phyloP scores from a whole-genome alignment of 805 yeast species.

The Middelhovenomyces tepae region DNA sequence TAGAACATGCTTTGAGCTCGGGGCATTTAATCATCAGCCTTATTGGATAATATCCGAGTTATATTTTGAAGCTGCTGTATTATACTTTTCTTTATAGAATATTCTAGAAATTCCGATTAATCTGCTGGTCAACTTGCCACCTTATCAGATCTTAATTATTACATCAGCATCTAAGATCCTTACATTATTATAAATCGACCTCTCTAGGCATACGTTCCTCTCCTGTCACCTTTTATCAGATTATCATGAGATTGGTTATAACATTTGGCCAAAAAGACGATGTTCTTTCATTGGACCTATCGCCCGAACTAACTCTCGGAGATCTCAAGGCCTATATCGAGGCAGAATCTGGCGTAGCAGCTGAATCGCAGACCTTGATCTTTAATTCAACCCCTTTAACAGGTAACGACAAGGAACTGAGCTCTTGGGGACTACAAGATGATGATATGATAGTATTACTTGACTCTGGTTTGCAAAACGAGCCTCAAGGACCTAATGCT shows the following conservation, averaged over 20 bases:
- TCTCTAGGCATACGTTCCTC: too few species aligned
- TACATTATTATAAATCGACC: too few species aligned
- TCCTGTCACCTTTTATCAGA: too few species aligned
- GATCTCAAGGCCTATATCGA: conserved; percentile 70
- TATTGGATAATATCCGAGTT: too few species aligned
- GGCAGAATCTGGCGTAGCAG: conserved; percentile 52
- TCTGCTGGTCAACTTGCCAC: too few species aligned
- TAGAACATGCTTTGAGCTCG: too few species aligned
- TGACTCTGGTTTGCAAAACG: conserved; percentile 1
- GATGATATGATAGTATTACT: conserved; percentile 46
- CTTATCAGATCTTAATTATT: too few species aligned
- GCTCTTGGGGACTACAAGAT: conserved; percentile 41
- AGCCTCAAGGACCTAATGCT: neutral
- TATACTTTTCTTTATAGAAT: too few species aligned
- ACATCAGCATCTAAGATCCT: too few species aligned
- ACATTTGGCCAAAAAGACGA: conserved; percentile 42
- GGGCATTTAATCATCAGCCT: too few species aligned
- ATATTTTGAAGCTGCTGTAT: too few species aligned
- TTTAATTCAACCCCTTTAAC: conserved; percentile 38
- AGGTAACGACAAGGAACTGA: conserved; percentile 32
- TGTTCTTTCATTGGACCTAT: conserved; percentile 50
- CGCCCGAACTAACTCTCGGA: conserved; percentile 49
- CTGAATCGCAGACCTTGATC: conserved; percentile 39
- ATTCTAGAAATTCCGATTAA: too few species aligned
- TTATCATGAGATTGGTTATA: conserved; percentile 43